phyloP scores from a whole-genome alignment of 192 early-diverging fungal species.

The Jimgerdemannia lactiflua region DNA sequence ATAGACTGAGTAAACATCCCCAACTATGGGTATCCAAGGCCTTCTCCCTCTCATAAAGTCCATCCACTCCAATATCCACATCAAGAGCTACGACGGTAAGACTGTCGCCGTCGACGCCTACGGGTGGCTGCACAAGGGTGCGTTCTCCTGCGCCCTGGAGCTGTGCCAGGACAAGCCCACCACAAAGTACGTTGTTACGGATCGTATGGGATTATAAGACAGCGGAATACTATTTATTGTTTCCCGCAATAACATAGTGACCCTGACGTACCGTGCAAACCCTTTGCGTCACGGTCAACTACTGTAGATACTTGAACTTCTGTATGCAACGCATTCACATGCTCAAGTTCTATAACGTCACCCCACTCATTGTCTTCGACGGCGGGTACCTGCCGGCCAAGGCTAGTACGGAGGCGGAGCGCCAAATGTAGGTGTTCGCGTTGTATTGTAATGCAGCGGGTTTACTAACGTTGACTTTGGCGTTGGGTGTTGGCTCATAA shows the following conservation, averaged over 20 bases:
- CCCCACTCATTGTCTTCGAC: slow-evolving; percentile 93
- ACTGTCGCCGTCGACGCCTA: slow-evolving; percentile 90
- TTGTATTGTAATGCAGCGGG: no score
- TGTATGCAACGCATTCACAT: slow-evolving; percentile 78
- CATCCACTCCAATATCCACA: slow-evolving; percentile 61
- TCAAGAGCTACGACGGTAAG: slow-evolving; percentile 68
- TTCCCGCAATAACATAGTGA: background rate
- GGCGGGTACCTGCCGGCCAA: slow-evolving; percentile 90
- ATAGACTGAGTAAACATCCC: no score
- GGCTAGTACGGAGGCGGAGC: slow-evolving; percentile 62
- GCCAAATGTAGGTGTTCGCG: slow-evolving; percentile 40
- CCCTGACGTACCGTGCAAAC: background rate
- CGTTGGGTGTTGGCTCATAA: background rate
- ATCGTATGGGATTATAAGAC: no score
- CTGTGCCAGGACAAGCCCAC: slow-evolving; percentile 37
- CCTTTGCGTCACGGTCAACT: background rate
- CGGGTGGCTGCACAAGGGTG: slow-evolving; percentile 93
- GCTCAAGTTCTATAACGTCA: slow-evolving; percentile 67
- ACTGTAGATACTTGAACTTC: slow-evolving; percentile 73
- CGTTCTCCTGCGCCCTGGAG: slow-evolving; percentile 82
- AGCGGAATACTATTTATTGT: background rate
- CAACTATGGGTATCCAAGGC: slow-evolving; percentile 84
- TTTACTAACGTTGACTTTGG: no score
- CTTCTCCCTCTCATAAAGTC: slow-evolving; percentile 81
- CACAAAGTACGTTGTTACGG: background rate